A percentile compares a stretch with the other conserved stretches of the same genome.
phyloP scores from a whole-genome alignment of 169 alveolate genomes.

The Fabrea salina region DNA sequence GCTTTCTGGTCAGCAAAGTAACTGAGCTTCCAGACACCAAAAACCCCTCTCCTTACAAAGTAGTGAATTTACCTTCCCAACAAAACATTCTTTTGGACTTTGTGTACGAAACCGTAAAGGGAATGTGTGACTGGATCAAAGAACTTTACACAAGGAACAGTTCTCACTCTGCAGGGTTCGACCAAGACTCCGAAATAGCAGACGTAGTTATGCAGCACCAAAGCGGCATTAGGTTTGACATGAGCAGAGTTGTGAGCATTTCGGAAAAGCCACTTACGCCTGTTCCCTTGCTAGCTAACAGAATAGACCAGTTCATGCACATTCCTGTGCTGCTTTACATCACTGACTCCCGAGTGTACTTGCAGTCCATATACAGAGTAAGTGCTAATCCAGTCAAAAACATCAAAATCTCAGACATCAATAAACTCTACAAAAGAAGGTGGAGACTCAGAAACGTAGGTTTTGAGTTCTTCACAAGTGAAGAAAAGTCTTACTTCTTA shows the following conservation, averaged over 20 bases:
- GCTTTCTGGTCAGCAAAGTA: neutral
- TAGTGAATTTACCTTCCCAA: constrained; percentile 20
- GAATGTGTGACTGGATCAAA: constrained; percentile 52
- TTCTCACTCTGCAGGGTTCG: constrained; percentile 32
- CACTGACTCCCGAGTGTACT: constrained; percentile 74
- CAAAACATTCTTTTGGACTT: constrained; percentile 38
- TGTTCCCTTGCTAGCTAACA: constrained; percentile 58
- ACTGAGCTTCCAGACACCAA: constrained; percentile 53
- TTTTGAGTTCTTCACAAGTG: constrained; percentile 59
- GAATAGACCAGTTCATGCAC: constrained; percentile 72
- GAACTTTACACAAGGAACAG: constrained; percentile 50
- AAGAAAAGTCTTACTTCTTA: constrained; percentile 60
- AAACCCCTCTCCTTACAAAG: constrained; percentile 55
- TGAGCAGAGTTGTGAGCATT: constrained; percentile 68
- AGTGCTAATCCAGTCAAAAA: constrained; percentile 65
- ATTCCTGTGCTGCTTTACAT: constrained; percentile 72
- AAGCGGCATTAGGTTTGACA: constrained; percentile 58
- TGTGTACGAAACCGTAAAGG: constrained; percentile 58
- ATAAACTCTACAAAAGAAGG: constrained; percentile 71
- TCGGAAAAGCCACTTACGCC: constrained; percentile 76
- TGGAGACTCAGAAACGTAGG: constrained; percentile 71
- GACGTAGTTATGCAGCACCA: constrained; percentile 20
- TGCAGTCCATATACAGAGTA: constrained; percentile 70
- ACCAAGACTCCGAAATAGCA: constrained; percentile 32
- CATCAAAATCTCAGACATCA: constrained; percentile 50